phyloP scores from a whole-genome alignment of 768 basidiomycete genomes.

The Boletus tylopilopsis region DNA sequence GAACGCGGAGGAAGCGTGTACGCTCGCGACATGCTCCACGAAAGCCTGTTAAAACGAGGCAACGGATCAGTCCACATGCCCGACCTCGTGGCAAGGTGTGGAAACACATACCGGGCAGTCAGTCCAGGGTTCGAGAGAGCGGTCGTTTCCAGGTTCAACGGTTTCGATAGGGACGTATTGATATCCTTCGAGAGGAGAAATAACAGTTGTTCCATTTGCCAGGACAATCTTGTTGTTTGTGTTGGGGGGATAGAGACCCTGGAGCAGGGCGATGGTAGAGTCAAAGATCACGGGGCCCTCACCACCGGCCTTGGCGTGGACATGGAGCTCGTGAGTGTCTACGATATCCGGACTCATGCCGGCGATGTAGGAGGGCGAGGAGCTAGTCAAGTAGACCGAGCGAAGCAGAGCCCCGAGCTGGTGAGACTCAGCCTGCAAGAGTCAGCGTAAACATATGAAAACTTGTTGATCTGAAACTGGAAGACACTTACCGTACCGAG shows the following conservation, averaged over 20 bases:
- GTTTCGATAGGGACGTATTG: constrained; percentile 88
- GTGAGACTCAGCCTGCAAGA: constrained; percentile 58
- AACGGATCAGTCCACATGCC: constrained; percentile 11
- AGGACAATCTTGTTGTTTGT: constrained; percentile 66
- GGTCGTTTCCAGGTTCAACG: constrained; percentile 80
- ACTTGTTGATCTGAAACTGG: background rate
- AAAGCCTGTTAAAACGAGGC: constrained; percentile 45
- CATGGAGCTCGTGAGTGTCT: constrained; percentile 67
- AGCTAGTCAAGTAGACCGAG: constrained; percentile 58
- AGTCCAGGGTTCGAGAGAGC: constrained; percentile 81
- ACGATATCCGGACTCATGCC: constrained; percentile 66
- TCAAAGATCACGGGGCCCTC: constrained; percentile 88
- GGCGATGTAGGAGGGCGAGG: constrained; percentile 66
- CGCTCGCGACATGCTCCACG: constrained; percentile 55
- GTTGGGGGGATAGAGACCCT: constrained; percentile 85
- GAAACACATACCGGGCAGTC: constrained; percentile 45
- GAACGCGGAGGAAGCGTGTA: constrained; percentile 65
- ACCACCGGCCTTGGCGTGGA: constrained; percentile 78
- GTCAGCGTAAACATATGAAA: background rate
- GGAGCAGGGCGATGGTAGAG: constrained; percentile 78
- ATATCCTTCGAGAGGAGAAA: constrained; percentile 76
- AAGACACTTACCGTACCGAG: constrained; percentile 57
- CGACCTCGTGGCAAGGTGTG: background rate
- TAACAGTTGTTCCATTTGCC: constrained; percentile 70
- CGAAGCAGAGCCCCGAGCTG: constrained; percentile 61